These are phyloP conservation scores for Lasiodiplodia sp. DNA, from an alignment of 2,329 filamentous ascomycete genomes.

Conservation along the genomic window DNA sequence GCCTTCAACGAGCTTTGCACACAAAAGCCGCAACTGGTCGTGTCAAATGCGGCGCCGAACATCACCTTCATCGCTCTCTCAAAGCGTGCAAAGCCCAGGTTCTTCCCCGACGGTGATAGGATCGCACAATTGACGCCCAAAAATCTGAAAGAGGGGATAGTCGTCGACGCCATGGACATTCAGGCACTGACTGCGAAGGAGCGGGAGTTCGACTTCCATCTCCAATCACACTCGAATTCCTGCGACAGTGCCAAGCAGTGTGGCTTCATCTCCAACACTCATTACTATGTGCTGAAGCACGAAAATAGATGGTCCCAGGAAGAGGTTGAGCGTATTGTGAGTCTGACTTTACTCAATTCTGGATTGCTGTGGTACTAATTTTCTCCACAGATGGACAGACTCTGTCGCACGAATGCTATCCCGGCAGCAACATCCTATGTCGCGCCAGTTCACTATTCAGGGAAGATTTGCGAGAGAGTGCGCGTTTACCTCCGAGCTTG, in stretches of 20 bases:
- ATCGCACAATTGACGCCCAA: neutral
- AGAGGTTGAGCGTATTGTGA: neutral
- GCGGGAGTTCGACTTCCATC: conserved; percentile 8
- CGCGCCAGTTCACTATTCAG: neutral
- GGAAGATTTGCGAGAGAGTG: conserved; percentile 3
- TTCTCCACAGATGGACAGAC: neutral
- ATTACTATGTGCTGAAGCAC: neutral
- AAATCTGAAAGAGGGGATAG: neutral
- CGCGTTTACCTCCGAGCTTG: neutral
- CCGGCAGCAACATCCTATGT: neutral
- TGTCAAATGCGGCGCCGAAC: neutral
- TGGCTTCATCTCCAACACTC: neutral
- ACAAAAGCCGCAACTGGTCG: neutral
- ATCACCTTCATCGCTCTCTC: neutral
- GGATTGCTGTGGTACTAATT: neutral
- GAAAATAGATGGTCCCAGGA: neutral
- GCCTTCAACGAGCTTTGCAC: neutral
- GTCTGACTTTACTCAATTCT: neutral
- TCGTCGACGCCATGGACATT: neutral
- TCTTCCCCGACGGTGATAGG: neutral
- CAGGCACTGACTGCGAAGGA: neutral
- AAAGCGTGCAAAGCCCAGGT: neutral
- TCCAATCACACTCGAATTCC: neutral
- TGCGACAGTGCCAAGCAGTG: neutral
- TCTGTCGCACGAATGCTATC: neutral